Base-by-base conservation (phyloP, 208 protist genomes). In the Leishmania guyanensis region DNA sequence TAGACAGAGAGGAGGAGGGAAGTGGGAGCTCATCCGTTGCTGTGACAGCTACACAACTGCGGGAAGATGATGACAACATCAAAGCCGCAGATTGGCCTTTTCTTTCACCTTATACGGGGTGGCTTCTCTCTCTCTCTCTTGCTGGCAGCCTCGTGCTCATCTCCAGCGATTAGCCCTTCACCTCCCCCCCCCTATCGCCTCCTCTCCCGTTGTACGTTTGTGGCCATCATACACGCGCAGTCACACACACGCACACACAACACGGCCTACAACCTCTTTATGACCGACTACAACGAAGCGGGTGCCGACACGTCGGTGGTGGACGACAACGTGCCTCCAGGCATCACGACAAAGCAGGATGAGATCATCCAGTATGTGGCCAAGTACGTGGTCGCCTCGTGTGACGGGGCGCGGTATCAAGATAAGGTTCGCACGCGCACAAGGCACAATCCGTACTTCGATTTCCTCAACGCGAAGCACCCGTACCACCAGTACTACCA, bases 351-450 rank as follows among this genome's bases (percentile, higher is more conserved):
- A 9, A 93, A 94, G 74, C 92, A 97, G 72, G 93, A 97, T 81
- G 86, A 90, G 9, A 94, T 97, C 79, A 95, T 97, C 58, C 90
- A 94, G 70, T 85, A 93, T 74, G 92, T 94, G 10, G 93, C 93
- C 69, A 90, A 94, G 69, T 94, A 94, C 77, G 91, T 97, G n/a
- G 92, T 92, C 4, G 84, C 83, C 48, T 92, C 86, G 36, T 94
- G 91, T 68, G 87, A 97, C 80, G 83, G 86, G 8, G 90, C 92
- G 10, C 86, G 89, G 8, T 95, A 93, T 71, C 91, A 97, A 54
- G 81, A 94, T 51, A 89, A 93, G 68, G 82, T 97, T 3, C 83
- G 87, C 58, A 83, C 84, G 9, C 84, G 85, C 62, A 97, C 93
- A 33, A 81, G 86, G 73, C 87, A 91, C 84, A 97, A 97, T 75